Evolutionary conservation across 169 alveolate genomes (phyloP), one percentile per base, ranked within the genome.

Genomic region (Plasmodium knowlesi): DNA sequence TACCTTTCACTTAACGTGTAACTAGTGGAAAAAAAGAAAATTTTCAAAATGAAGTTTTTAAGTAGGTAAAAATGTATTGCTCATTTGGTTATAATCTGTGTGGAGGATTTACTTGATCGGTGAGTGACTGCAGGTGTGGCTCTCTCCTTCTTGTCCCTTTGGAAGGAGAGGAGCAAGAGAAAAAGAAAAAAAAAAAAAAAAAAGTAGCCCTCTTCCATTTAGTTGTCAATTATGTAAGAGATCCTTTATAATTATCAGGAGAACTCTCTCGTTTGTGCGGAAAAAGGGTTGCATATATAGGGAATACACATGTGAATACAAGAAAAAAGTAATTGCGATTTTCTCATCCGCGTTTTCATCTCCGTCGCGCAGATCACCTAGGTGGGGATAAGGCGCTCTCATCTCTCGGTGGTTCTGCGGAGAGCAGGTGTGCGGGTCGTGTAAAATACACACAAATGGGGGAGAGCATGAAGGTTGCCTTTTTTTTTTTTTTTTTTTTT

Each of bases 11-110:
- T 22, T 82, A 50, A 82, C 37, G 25, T 4, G 3, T 73, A 73
- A 73, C 74, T 61, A 19, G 25, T 19, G 74, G 3, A 61, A 61
- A 61, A 61, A n/a, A 61, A 61, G 19, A 61, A 19, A 19, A 57
- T 79, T 79, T 79, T 78, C 46, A 50, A 78, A 79, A 39, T 79
- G 71, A 79, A 79, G 22, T 79, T 79, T 79, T 79, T 39, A 79
- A 39, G 54, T 79, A 79, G 54, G 54, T 43, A 79, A 79, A 79
- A 61, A n/a, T 61, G 32, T 61, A 61, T 61, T 43, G n/a, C 54
- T 43, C 54, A 43, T 43, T 43, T 43, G 9, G 54, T 43, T 10
- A 10, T 43, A 3, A 12, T 43, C 54, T n/a, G 3, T 12, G 54
- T 43, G 54, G 54, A 43, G 54, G n/a, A 43, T 43, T 9, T 43